Percentiles rank a stretch among this genome's conserved stretches.
Evolutionary conservation across 148 eudicot species (phyloP).

Genomic region (Dianthus caryophyllus): DNA sequence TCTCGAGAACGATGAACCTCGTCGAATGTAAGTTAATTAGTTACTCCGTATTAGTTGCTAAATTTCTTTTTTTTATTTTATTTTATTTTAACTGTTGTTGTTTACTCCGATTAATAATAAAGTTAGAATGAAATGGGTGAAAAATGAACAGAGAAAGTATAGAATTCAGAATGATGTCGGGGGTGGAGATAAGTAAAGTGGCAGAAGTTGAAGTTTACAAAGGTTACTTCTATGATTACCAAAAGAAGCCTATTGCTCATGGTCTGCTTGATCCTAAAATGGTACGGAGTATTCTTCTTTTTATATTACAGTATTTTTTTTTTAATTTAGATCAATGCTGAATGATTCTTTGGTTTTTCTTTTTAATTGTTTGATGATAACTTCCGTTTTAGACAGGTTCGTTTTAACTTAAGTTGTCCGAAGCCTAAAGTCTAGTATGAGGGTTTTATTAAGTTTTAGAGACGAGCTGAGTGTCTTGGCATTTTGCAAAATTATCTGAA

Average conservation of each 20-base stretch:
- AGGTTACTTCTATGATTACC: slow-evolving; percentile 37
- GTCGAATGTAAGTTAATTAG: slow-evolving; percentile 41
- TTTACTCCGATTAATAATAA: too few species aligned
- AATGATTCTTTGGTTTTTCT: too few species aligned
- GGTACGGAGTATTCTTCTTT: slow-evolving; percentile 41
- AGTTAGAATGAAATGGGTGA: neutral
- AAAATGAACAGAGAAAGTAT: slow-evolving; percentile 54
- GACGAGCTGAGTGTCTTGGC: too few species aligned
- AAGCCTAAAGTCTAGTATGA: too few species aligned
- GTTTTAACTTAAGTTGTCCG: too few species aligned
- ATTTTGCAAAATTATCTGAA: too few species aligned
- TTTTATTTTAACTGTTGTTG: too few species aligned
- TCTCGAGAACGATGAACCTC: slow-evolving; percentile 64
- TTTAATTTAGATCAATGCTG: too few species aligned
- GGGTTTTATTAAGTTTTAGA: too few species aligned
- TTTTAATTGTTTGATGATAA: too few species aligned
- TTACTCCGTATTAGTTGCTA: neutral
- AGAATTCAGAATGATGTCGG: slow-evolving; percentile 47
- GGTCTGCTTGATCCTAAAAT: slow-evolving; percentile 73
- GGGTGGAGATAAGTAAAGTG: slow-evolving; percentile 41
- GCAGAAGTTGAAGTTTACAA: slow-evolving; percentile 55
- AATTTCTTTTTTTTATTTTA: neutral
- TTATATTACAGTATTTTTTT: too few species aligned
- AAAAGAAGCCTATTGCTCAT: slow-evolving; percentile 40
- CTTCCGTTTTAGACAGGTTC: too few species aligned